Conservation (phyloP, 2,329 filamentous ascomycete species). For the Ophiostoma sp. region DNA sequence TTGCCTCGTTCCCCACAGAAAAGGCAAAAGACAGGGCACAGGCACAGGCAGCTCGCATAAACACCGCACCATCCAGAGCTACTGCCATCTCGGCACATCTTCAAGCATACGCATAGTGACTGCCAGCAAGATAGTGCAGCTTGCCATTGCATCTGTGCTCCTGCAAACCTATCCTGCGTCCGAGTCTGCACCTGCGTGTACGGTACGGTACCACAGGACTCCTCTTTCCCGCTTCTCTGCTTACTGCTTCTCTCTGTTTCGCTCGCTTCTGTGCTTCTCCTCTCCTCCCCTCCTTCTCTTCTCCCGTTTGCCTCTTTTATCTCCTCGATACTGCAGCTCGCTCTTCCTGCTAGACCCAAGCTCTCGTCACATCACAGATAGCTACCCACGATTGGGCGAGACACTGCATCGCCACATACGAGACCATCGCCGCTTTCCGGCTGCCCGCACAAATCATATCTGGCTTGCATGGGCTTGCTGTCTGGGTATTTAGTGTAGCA, state of each 20-base stretch:
- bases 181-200: background rate
- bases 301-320: background rate
- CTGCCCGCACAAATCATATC: constrained; percentile 8
- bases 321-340: background rate
- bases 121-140: background rate
- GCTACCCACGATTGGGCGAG: background rate
- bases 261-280: background rate
- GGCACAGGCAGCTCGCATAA: background rate
- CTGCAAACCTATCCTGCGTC: constrained; percentile 3
- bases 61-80: background rate
- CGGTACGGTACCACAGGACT: constrained; percentile 1
- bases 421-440: background rate
- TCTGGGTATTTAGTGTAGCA: background rate
- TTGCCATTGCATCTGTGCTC: background rate
- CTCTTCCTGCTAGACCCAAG: background rate
- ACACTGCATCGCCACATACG: background rate
- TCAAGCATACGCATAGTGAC: background rate
- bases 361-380: background rate
- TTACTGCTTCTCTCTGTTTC: background rate
- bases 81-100: background rate
- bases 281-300: background rate
- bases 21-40: too few relatives aligned
- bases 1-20: background rate
- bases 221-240: constrained; percentile 3
- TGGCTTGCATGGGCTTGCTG: background rate